Percentiles rank a stretch among this genome's conserved stretches.
These are phyloP conservation scores for Ceratocystis eucalypticola DNA, from an alignment of 2,329 filamentous ascomycete genomes.

Conservation along the genomic window DNA sequence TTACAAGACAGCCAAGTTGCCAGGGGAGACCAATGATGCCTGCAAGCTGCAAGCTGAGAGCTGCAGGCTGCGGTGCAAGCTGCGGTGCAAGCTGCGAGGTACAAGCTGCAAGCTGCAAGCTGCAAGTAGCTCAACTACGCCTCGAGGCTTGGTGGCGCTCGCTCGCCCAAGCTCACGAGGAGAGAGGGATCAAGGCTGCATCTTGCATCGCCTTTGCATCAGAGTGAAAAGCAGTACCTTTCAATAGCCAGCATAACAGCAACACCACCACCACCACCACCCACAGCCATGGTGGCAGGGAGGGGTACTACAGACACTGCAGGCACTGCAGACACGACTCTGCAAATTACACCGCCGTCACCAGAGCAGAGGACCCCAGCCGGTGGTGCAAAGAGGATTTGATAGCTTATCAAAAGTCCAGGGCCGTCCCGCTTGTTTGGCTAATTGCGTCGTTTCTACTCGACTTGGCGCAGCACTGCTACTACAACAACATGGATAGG, in stretches of 20 bases:
- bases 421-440: not conserved
- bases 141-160: not conserved
- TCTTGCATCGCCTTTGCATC: not conserved
- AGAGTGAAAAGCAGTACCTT: not conserved
- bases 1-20: not conserved
- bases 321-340: too few species aligned
- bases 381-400: conserved; percentile 7
- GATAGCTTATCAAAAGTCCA: conserved; percentile 2
- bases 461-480: not conserved
- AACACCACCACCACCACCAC: too few species aligned
- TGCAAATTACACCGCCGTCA: conserved; percentile 9
- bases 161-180: not conserved
- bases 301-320: not conserved
- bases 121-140: not conserved
- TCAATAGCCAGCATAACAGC: not conserved
- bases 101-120: not conserved
- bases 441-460: not conserved
- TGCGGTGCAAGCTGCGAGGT: not conserved
- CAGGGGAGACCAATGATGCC: not conserved
- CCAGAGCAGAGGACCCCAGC: too few species aligned
- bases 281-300: not conserved
- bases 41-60: not conserved
- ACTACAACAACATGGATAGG: not conserved
- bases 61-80: not conserved
- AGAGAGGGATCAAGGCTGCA: not conserved